A percentile compares a stretch with the other conserved stretches of the same genome.
Conservation (phyloP, 257 asterid species). For the Solanum phureja region DNA sequence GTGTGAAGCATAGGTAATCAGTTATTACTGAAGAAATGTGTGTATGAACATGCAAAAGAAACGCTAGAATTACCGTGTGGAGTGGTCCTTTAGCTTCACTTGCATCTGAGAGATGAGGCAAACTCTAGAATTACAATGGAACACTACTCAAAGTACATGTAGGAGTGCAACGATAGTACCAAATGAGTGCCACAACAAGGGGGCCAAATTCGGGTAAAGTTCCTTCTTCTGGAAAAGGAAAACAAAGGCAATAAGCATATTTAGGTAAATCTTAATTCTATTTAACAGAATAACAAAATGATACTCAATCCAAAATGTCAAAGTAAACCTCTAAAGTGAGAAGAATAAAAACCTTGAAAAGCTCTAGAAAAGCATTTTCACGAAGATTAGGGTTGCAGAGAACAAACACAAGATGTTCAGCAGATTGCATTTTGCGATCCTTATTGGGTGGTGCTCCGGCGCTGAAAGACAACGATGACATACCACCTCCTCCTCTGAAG, state of each 20-base stretch:
- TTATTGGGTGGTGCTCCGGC: constrained; percentile 16
- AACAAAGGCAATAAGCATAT: neutral
- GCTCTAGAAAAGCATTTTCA: constrained; percentile 13
- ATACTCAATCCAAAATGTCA: neutral
- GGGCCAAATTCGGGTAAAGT: constrained; percentile 11
- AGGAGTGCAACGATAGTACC: constrained; percentile 24
- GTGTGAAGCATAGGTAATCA: neutral
- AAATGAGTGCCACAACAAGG: constrained; percentile 20
- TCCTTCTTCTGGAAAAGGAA: constrained; percentile 3
- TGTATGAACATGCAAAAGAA: too few species aligned
- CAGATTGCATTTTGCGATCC: constrained; percentile 62
- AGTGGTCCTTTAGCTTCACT: neutral
- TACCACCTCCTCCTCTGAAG: neutral
- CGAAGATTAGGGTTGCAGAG: constrained; percentile 7
- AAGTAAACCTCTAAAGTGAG: neutral
- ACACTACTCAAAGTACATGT: constrained; percentile 14
- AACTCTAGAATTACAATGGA: neutral
- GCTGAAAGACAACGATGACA: neutral
- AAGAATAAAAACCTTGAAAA: constrained; percentile 2
- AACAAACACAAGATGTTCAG: constrained; percentile 14
- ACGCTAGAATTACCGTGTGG: neutral
- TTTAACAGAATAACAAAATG: neutral
- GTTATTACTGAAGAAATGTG: too few species aligned
- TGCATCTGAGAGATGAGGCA: too few species aligned
- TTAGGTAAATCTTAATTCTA: neutral